Evolutionary conservation across 2,329 filamentous ascomycete species (phyloP), one percentile per base, ranked within the genome.

Genomic region (Xylariomycetidae sp.): DNA sequence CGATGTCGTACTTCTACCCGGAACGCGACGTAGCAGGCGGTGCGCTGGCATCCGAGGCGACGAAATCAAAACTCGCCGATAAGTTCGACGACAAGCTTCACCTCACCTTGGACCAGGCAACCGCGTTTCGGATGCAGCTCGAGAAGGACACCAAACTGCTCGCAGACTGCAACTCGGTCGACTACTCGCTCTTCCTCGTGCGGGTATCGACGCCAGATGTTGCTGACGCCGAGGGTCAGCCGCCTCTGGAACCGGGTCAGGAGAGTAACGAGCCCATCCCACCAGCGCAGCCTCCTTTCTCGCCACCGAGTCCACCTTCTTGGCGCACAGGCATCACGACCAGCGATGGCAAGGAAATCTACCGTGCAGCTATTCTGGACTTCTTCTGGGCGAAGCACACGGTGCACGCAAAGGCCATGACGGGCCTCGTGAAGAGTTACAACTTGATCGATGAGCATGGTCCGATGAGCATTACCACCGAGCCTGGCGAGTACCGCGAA

Each of bases 321-420:
- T 87, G 82, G 82, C 65, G 81, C 9, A 70, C 63, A 0, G 82
- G 82, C 0, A 49, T 85, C 0, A 45, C 58, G 1, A 82, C 79
- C 8, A 62, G 68, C 0, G 76, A 85, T 47, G 74, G 74, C 0
- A 74, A 75, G 45, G 82, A 79, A 65, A 62, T 79, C 10, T 87
- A 85, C 48, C 70, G 82, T 3, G 78, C 72, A 4, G 70, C 79
- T 0, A 58, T 87, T 10, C 63, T 87, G 20, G 83, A 87, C 55
- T 87, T 88, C 59, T 85, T 87, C 63, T 87, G 82, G 82, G 75
- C 80, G 0, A 84, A 82, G 57, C 80, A 85, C 56, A 81, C 79
- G 44, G 47, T 79, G 0, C 79, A 76, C 34, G 76, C 83, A 1
- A 74, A 70, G 53, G 64, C 74, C 1, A 73, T 86, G 71, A 84